Conservation (phyloP, 1,284 basidiomycete genomes). For the Tremellales sp. region DNA sequence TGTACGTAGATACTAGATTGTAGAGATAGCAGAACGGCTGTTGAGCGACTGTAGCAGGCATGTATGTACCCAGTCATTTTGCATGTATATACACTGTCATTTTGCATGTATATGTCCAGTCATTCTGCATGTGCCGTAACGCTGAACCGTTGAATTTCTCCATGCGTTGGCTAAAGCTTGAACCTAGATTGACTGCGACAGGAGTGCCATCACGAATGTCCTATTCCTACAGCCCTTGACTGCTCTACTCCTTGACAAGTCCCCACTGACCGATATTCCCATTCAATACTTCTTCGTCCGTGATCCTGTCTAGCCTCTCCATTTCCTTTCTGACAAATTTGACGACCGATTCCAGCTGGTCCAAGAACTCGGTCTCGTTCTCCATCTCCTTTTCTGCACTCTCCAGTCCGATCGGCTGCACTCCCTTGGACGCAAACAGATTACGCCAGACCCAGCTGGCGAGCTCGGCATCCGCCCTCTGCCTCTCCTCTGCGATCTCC, state of each 20-base stretch:
- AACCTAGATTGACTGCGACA: too few species aligned
- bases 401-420: constrained; percentile 18
- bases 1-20: too few species aligned
- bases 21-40: too few species aligned
- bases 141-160: too few species aligned
- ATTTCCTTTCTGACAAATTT: constrained; percentile 74
- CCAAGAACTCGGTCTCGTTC: constrained; percentile 67
- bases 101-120: too few species aligned
- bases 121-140: too few species aligned
- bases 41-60: too few species aligned
- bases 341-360: constrained; percentile 71
- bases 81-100: too few species aligned
- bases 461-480: constrained; percentile 63
- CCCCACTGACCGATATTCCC: constrained; percentile 50
- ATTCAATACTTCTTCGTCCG: constrained; percentile 64
- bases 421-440: constrained; percentile 55
- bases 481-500: constrained; percentile 17
- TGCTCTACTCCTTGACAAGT: constrained; percentile 24
- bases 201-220: too few species aligned
- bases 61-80: too few species aligned
- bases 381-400: constrained; percentile 18
- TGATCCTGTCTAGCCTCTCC: constrained; percentile 63
- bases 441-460: constrained; percentile 91
- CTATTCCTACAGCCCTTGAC: too few species aligned
- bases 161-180: too few species aligned